These are phyloP conservation scores for Aspergillus aculeatinus DNA, from an alignment of 2,329 filamentous ascomycete species.

Conservation along the genomic window DNA sequence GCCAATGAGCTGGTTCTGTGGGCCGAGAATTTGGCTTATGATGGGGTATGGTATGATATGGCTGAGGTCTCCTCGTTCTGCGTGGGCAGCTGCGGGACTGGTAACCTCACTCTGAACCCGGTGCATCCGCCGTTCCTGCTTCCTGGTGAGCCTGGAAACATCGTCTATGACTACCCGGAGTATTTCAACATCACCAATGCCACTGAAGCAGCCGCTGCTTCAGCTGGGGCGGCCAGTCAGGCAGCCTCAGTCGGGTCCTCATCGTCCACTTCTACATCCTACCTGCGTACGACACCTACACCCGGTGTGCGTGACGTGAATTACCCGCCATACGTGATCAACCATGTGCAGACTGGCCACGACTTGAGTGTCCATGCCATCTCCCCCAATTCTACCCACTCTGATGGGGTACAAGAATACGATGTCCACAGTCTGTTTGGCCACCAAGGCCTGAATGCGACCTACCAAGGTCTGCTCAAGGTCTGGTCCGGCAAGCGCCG, in stretches of 20 bases:
- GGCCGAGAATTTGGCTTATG: constrained; percentile 54
- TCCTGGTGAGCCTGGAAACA: constrained; percentile 62
- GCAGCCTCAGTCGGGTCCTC: constrained; percentile 39
- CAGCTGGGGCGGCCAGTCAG: constrained; percentile 55
- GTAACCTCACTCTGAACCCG: constrained; percentile 65
- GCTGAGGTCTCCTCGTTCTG: constrained; percentile 65
- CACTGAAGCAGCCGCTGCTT: constrained; percentile 64
- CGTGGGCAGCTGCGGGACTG: constrained; percentile 68
- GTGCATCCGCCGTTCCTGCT: constrained; percentile 65
- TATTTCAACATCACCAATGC: constrained; percentile 67
- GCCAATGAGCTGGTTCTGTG: constrained; percentile 53
- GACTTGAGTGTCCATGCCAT: constrained; percentile 72
- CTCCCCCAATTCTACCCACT: constrained; percentile 74
- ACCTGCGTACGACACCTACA: constrained; percentile 61
- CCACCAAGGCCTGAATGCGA: constrained; percentile 72
- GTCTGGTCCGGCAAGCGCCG: constrained; percentile 69
- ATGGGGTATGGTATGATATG: constrained; percentile 63
- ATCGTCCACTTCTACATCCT: constrained; percentile 43
- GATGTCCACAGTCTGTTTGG: constrained; percentile 81
- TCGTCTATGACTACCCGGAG: constrained; percentile 65
- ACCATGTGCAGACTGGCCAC: constrained; percentile 63
- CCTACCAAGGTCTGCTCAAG: constrained; percentile 66
- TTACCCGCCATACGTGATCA: constrained; percentile 73
- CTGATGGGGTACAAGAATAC: constrained; percentile 72
- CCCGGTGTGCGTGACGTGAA: constrained; percentile 66